A percentile compares a stretch with the other conserved stretches of the same genome.
These are phyloP conservation scores for Cutaneotrichosporon mucoides DNA, from an alignment of 1,284 basidiomycete species.

Conservation along the genomic window DNA sequence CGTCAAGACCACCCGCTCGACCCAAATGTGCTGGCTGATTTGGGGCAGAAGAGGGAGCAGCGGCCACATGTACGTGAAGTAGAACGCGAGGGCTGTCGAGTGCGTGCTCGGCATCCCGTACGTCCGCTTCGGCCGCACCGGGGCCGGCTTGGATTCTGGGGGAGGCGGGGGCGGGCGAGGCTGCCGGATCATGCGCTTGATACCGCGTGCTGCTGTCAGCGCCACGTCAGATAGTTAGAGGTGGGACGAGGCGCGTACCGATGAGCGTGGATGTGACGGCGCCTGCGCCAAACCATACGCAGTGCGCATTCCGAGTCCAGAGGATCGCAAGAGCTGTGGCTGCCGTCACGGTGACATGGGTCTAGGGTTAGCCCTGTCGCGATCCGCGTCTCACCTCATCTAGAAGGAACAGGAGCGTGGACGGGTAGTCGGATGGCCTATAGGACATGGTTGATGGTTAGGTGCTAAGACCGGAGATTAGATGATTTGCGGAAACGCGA, in stretches of 20 bases:
- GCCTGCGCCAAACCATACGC: slow-evolving; percentile 64
- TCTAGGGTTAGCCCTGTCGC: slow-evolving; percentile 31
- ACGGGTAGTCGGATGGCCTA: slow-evolving; percentile 39
- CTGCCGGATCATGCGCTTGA: slow-evolving; percentile 66
- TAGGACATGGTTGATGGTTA: slow-evolving; percentile 11
- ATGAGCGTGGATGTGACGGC: slow-evolving; percentile 59
- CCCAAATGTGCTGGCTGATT: slow-evolving; percentile 50
- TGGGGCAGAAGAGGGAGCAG: slow-evolving; percentile 56
- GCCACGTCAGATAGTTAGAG: slow-evolving; percentile 40
- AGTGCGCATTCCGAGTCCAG: slow-evolving; percentile 64
- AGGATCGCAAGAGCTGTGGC: slow-evolving; percentile 59
- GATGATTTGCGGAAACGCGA: neutral
- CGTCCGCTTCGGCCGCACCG: slow-evolving; percentile 35
- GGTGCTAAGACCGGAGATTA: neutral
- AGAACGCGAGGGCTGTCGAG: slow-evolving; percentile 69
- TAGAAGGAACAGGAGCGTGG: slow-evolving; percentile 33
- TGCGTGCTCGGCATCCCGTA: slow-evolving; percentile 84
- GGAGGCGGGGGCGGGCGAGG: slow-evolving; percentile 59
- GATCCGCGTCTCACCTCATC: slow-evolving; percentile 34
- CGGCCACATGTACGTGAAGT: slow-evolving; percentile 62
- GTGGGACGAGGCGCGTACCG: slow-evolving; percentile 28
- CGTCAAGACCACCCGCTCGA: slow-evolving; percentile 33
- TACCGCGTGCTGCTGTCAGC: slow-evolving; percentile 65
- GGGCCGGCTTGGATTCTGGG: slow-evolving; percentile 23
- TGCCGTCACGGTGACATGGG: slow-evolving; percentile 56